Evolutionary conservation across 2,329 filamentous ascomycete genomes (phyloP).

Genomic region (Rhynchosporium graminicola): DNA sequence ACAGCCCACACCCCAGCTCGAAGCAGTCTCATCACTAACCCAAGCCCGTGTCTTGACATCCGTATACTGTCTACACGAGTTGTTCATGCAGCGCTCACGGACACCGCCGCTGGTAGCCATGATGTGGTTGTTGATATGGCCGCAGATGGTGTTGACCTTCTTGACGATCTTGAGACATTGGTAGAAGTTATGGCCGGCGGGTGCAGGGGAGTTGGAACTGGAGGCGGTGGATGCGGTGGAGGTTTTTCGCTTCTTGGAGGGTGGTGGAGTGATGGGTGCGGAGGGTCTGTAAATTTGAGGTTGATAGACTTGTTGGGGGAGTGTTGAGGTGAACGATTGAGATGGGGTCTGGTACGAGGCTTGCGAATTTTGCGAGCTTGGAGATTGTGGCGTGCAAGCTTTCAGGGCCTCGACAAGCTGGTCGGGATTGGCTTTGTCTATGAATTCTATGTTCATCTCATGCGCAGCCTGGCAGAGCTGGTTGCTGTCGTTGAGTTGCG

Average conservation of each 20-base stretch:
- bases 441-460: not conserved
- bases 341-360: not conserved
- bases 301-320: too few species aligned
- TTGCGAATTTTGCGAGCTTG: not conserved
- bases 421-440: not conserved
- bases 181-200: not conserved
- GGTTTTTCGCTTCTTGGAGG: slow-evolving; percentile 4
- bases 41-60: not conserved
- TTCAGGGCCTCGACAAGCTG: not conserved
- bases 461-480: not conserved
- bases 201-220: too few species aligned
- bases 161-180: not conserved
- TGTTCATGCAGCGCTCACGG: not conserved
- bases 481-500: not conserved
- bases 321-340: not conserved
- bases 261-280: not conserved
- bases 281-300: too few species aligned
- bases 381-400: not conserved
- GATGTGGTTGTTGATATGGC: slow-evolving; percentile 3
- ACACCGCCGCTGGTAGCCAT: not conserved
- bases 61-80: not conserved
- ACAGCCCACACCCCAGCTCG: not conserved
- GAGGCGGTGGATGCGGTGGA: not conserved
- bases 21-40: not conserved
- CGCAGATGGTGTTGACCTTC: not conserved